Evolutionary conservation across 225 moss, liverwort and hornwort genomes (phyloP).

Genomic region (Pseudisothecium myosuroides): DNA sequence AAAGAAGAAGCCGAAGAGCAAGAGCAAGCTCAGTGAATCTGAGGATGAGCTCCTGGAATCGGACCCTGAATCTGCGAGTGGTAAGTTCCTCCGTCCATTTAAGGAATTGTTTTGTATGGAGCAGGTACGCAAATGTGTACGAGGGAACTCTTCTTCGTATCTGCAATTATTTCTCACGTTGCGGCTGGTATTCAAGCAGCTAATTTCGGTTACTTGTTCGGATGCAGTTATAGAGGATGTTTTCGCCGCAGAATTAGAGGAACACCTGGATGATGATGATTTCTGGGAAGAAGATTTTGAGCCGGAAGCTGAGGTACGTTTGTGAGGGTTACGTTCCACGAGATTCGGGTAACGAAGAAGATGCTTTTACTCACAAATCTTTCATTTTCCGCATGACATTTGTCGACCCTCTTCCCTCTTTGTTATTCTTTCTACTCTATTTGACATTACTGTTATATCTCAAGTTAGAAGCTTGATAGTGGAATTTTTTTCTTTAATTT

Average conservation of each 20-base stretch:
- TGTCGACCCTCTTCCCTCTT: not conserved
- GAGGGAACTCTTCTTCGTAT: not conserved
- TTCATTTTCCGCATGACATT: not conserved
- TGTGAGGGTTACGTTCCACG: not conserved
- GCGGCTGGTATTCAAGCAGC: not conserved
- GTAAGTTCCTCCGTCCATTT: conserved; percentile 2
- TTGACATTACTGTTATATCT: not conserved
- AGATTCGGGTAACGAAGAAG: not conserved
- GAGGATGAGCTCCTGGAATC: not conserved
- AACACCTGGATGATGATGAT: conserved; percentile 71
- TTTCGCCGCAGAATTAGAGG: conserved; percentile 39
- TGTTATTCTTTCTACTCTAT: not conserved
- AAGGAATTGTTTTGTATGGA: not conserved
- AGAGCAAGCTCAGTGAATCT: conserved; percentile 11
- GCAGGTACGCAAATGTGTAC: not conserved
- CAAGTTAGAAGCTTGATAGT: not conserved
- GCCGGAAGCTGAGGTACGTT: conserved; percentile 51
- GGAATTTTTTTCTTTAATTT: not conserved
- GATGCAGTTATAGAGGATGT: conserved; percentile 40
- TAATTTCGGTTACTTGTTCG: not conserved
- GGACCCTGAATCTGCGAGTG: conserved; percentile 7
- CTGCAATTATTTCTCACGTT: not conserved
- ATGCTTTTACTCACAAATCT: not conserved
- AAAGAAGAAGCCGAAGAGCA: conserved; percentile 30
- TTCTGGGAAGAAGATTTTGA: conserved; percentile 88